Evolutionary conservation across 2,329 filamentous ascomycete genomes (phyloP), one percentile per base, ranked within the genome.

Genomic region (Paecilomyces sp.): DNA sequence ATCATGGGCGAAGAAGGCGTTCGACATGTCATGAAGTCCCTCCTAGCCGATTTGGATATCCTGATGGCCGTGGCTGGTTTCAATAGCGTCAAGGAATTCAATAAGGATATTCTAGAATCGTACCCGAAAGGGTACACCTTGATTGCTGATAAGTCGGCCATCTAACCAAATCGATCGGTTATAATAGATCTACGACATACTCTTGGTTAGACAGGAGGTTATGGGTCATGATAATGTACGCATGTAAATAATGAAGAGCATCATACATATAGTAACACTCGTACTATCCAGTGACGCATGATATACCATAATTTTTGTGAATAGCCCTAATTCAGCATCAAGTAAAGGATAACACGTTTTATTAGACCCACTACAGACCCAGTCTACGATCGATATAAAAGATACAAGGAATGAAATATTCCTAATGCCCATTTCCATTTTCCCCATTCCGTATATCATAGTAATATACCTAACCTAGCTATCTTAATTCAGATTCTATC

Each of bases 1-100:
- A 85, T 86, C 58, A 82, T 81, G 71, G 85, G 85, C 11, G 84
- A 87, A 68, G 73, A 80, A 31, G 85, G 85, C 1, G 84, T 87
- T 1, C 71, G 82, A 0, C 85, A 87, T 71, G 83, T 87, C 7
- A 81, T 87, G 78, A 84, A 83, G 71, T 77, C 77, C n/a, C 68
- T 88, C 28, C 69, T 88, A 56, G 84, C 83, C 0, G 85, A 88
- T 58, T 78, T 87, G 34, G 84, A 88, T 67, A 86, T 87, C 52
- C 61, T 85, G 60, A 82, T 88, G 79, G 83, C 82, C 55, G 81
- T 85, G 1, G 81, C 78, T 18, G 84, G 85, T 0, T 83, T 81
- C 61, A 79, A 80, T 55, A 79, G 74, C 47, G 70, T 87, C 2
- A 73, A 75, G 1, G 79, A 85, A 58, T 83, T 87, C 59, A 76